Conservation (phyloP, 257 asterid genomes). For the Rehmannia glutinosa region DNA sequence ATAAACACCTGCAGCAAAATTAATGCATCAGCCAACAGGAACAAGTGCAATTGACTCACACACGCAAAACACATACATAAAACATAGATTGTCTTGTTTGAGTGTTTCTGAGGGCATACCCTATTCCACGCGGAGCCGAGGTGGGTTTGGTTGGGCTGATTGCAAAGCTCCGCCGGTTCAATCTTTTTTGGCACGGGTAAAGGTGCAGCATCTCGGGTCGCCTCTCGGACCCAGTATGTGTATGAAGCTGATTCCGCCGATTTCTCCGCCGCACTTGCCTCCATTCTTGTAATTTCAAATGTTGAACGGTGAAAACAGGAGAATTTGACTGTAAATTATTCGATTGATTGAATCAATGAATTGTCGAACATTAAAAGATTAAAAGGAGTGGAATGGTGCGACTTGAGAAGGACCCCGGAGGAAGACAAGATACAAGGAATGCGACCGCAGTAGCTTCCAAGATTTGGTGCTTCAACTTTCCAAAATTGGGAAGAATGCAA, state of each 20-base stretch:
- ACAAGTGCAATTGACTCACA: not conserved
- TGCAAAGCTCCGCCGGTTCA: conserved; percentile 16
- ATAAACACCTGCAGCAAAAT: not conserved
- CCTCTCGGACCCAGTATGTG: conserved; percentile 30
- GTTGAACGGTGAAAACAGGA: not conserved
- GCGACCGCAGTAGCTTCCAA: not conserved
- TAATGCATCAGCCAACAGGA: not conserved
- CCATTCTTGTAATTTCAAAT: conserved; percentile 16
- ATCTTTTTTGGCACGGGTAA: conserved; percentile 33
- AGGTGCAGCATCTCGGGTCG: conserved; percentile 31
- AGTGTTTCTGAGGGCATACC: conserved; percentile 6
- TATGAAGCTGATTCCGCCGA: conserved; percentile 19
- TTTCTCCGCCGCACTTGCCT: conserved; percentile 34
- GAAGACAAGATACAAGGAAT: not conserved
- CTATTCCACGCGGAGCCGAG: conserved; percentile 37
- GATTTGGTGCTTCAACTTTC: not conserved
- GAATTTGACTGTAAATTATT: not conserved
- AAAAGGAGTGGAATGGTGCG: not conserved
- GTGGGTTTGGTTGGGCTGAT: conserved; percentile 24
- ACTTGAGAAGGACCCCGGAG: not conserved
- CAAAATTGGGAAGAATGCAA: not conserved
- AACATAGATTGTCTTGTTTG: not conserved
- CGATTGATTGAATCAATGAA: not conserved
- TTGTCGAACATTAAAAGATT: not conserved
- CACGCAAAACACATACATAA: not conserved